These are phyloP conservation scores for Neurospora terricola DNA, from an alignment of 495 filamentous ascomycete genomes.

Conservation along the genomic window DNA sequence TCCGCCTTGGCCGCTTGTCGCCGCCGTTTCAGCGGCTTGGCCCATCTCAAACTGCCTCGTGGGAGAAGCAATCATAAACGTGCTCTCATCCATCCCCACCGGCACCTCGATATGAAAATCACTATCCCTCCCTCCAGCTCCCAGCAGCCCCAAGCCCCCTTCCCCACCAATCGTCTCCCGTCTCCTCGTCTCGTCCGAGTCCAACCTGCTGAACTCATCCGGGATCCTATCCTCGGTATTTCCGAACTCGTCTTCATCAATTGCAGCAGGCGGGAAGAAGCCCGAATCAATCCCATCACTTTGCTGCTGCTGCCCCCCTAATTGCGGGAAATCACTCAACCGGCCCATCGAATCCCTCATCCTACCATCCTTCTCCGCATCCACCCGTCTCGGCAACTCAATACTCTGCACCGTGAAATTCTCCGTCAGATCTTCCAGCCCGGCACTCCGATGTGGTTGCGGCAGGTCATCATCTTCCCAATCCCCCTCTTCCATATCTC, in stretches of 20 bases:
- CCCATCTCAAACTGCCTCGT: background rate
- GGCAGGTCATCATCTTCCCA: conserved; percentile 43
- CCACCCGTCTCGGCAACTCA: conserved; percentile 55
- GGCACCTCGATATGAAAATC: conserved; percentile 40
- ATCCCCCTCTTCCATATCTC: conserved; percentile 31
- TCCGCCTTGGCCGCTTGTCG: background rate
- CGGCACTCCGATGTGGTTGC: conserved; percentile 51
- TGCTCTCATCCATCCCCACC: conserved; percentile 34
- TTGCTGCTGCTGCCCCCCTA: conserved; percentile 24
- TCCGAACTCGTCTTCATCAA: conserved; percentile 21
- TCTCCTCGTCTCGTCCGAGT: conserved; percentile 19
- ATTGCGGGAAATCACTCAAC: conserved; percentile 46
- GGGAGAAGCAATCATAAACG: background rate
- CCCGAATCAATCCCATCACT: conserved; percentile 37
- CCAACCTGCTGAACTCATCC: conserved; percentile 26
- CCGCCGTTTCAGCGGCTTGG: background rate
- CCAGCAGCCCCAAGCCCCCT: background rate
- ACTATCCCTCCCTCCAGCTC: conserved; percentile 20
- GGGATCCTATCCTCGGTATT: conserved; percentile 25
- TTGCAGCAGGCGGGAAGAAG: conserved; percentile 27
- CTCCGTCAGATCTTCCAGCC: conserved; percentile 49
- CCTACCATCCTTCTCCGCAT: conserved; percentile 40
- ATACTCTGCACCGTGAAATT: conserved; percentile 59
- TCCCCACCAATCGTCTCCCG: background rate
- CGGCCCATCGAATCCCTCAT: conserved; percentile 22